These are phyloP conservation scores for Stephania yunnanensis DNA, from an alignment of 164 flowering plant genomes.

Conservation along the genomic window DNA sequence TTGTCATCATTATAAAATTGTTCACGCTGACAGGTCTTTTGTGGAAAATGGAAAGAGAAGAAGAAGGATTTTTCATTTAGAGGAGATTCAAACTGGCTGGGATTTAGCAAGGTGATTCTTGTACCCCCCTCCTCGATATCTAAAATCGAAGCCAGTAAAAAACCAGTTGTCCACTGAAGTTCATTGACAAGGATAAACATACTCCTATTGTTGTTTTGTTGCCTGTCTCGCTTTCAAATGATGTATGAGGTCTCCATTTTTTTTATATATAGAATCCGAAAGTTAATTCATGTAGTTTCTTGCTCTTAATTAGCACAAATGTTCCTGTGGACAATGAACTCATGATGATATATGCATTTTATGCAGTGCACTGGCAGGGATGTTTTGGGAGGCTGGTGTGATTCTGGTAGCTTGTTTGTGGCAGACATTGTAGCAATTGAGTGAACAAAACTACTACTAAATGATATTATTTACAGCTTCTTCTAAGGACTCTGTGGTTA, in stretches of 20 bases:
- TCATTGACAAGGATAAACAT: neutral
- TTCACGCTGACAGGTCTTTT: slow-evolving; percentile 42
- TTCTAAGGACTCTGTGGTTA: neutral
- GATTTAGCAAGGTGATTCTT: slow-evolving; percentile 64
- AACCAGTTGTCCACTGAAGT: neutral
- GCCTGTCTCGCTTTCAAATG: neutral
- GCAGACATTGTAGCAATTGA: slow-evolving; percentile 39
- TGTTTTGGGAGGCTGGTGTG: slow-evolving; percentile 79
- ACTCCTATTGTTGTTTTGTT: neutral
- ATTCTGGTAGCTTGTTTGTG: slow-evolving; percentile 74
- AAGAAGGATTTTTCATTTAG: slow-evolving; percentile 57
- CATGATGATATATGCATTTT: neutral
- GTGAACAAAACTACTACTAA: neutral
- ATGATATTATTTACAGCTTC: neutral
- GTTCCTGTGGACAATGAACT: neutral
- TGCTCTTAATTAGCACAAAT: neutral
- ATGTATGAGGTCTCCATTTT: too few relatives aligned
- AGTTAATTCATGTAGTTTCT: neutral
- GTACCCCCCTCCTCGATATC: neutral
- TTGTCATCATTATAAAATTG: neutral
- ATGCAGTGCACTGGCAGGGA: slow-evolving; percentile 53
- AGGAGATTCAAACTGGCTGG: slow-evolving; percentile 95
- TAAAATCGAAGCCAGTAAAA: neutral
- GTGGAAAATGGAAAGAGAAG: slow-evolving; percentile 63
- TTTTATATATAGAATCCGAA: neutral